Percentiles rank a stretch among this genome's conserved stretches.
Evolutionary conservation across 164 flowering plant genomes (phyloP).

Genomic region (Kalanchoe fedtschenkoi): DNA sequence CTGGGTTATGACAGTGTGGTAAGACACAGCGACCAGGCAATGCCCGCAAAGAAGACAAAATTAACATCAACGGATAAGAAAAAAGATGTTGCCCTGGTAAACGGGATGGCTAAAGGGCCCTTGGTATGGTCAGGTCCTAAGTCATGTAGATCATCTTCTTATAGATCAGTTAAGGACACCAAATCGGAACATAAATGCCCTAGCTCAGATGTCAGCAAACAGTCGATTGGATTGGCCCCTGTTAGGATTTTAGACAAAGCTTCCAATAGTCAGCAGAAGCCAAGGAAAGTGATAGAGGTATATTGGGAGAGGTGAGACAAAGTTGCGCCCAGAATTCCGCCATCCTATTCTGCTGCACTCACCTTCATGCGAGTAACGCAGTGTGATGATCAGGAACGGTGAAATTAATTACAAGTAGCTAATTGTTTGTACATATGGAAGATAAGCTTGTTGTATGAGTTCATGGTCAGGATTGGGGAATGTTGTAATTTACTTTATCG

Average conservation of each 20-base stretch:
- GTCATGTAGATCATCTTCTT: slow-evolving; percentile 49
- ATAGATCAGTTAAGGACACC: slow-evolving; percentile 27
- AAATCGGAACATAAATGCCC: slow-evolving; percentile 21
- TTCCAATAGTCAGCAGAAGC: slow-evolving; percentile 31
- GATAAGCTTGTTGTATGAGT: not conserved
- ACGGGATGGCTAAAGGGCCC: slow-evolving; percentile 22
- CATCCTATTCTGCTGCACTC: not conserved
- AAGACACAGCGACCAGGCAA: slow-evolving; percentile 14
- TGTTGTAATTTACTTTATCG: not conserved
- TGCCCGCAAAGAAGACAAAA: slow-evolving; percentile 40
- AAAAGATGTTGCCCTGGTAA: slow-evolving; percentile 17
- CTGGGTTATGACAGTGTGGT: slow-evolving; percentile 7
- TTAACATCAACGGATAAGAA: slow-evolving; percentile 22
- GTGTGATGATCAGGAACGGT: not conserved
- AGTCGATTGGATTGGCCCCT: slow-evolving; percentile 30
- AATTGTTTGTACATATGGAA: slow-evolving; percentile 1
- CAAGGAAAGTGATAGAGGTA: slow-evolving; percentile 23
- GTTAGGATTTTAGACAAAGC: slow-evolving; percentile 24
- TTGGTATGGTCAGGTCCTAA: slow-evolving; percentile 37
- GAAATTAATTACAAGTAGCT: not conserved
- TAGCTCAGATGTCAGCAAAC: slow-evolving; percentile 20
- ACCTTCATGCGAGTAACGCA: too few relatives aligned
- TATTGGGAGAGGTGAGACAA: not conserved
- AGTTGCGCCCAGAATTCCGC: not conserved
- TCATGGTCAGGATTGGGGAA: not conserved